Evolutionary conservation across 1,139 yeast genomes (phyloP), one percentile per base, ranked within the genome.

Genomic region (Zhuliangozyma parablackwelliae): DNA sequence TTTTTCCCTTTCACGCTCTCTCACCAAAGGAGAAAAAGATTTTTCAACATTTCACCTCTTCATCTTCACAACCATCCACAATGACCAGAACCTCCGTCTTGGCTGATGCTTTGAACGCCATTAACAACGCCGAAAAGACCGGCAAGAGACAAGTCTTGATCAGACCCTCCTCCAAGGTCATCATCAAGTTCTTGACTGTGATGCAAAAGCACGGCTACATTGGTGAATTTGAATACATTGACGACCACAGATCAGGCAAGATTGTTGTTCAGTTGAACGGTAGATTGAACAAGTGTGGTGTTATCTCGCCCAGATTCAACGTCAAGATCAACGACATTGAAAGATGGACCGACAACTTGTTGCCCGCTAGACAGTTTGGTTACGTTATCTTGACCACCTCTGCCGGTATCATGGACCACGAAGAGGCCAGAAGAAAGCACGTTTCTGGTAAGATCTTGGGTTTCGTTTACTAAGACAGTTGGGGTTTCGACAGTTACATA

Each of bases 401-500:
- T 59, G 96, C 97, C 59, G 98, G 98, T 75, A 92, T 92, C 59
- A 89, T 92, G 96, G 97, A 92, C 79, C 98, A 92, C 77, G 98
- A 92, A 78, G 98, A 92, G 78, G 98, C 98, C 59, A 89, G 97
- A 82, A 86, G 97, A 83, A 92, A 92, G 86, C 97, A 92, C 73
- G 97, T 90, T 58, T 88, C 97, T 57, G 97, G 97, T 71, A 90
- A 90, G 77, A 83, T 90, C 64, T 81, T 90, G 63, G 97, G 97
- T 62, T 90, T 86, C 71, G 96, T 90, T 51, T 90, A 90, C 79
- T 88, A 82, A 16, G 16, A 4, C 16, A 16, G 16, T 16, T 16
- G 16, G 16, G 16, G 38, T 48, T 34, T 31, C 33, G 34, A 30
- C 32, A 37, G 34, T 33, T 34, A 37, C 26, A 32, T 29, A 32